A percentile compares a stretch with the other conserved stretches of the same genome.
These are phyloP conservation scores for Anthracocystis walkeri DNA, from an alignment of 1,284 basidiomycete species.

Conservation along the genomic window DNA sequence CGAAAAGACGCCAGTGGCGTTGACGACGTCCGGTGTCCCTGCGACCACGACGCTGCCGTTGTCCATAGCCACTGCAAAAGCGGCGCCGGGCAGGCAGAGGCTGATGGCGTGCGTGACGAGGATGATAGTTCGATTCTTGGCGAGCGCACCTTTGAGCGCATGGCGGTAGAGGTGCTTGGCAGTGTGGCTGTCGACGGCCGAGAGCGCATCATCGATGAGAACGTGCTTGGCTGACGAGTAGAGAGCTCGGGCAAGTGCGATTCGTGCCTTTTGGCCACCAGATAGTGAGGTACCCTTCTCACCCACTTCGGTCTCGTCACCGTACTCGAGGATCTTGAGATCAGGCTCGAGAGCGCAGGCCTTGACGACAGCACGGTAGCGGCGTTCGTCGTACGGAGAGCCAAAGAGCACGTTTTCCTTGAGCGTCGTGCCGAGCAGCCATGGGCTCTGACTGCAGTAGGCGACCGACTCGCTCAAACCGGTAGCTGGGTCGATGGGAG, in stretches of 20 bases:
- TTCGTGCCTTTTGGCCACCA: conserved; percentile 93
- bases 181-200: conserved; percentile 89
- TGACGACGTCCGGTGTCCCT: conserved; percentile 74
- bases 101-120: conserved; percentile 89
- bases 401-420: conserved; percentile 94
- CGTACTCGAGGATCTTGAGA: conserved; percentile 90
- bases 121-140: conserved; percentile 79
- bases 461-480: conserved; percentile 81
- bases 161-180: conserved; percentile 80
- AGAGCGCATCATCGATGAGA: conserved; percentile 89
- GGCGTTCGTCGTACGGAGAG: conserved; percentile 80
- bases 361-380: conserved; percentile 82
- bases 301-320: conserved; percentile 90
- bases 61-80: conserved; percentile 79
- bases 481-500: conserved; percentile 71
- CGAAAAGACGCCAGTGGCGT: conserved; percentile 49
- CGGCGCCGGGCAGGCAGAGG: conserved; percentile 77
- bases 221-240: conserved; percentile 89
- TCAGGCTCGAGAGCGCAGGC: conserved; percentile 85
- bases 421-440: conserved; percentile 92
- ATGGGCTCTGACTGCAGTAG: conserved; percentile 92
- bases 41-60: conserved; percentile 80
- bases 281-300: conserved; percentile 79
- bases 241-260: conserved; percentile 80
- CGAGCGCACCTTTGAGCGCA: conserved; percentile 76